Evolutionary conservation across 179 eudicot genomes (phyloP).

Genomic region (Beta corolliflora): DNA sequence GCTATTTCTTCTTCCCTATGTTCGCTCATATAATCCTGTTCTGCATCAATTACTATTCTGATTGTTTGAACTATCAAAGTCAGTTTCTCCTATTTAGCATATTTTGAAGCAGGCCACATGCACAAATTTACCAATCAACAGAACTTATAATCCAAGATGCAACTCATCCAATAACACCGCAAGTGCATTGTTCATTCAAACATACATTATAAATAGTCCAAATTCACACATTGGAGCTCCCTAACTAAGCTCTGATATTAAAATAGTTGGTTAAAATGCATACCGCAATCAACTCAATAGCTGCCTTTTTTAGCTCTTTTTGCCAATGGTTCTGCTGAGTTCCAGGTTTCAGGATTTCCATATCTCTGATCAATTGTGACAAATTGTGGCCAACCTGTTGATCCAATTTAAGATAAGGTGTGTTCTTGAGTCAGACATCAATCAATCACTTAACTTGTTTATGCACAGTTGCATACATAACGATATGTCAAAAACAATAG

Average conservation of each 20-base stretch:
- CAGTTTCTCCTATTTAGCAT: too few relatives aligned
- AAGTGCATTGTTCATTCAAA: background rate
- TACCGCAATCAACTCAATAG: slow-evolving; percentile 91
- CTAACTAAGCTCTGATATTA: too few relatives aligned
- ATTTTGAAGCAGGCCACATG: too few relatives aligned
- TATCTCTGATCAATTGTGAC: slow-evolving; percentile 88
- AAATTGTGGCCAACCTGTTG: slow-evolving; percentile 81
- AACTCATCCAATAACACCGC: too few relatives aligned
- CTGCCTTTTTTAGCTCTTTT: slow-evolving; percentile 81
- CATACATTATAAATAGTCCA: background rate
- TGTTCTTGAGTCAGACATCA: background rate
- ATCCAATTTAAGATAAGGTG: slow-evolving; percentile 2
- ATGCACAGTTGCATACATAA: background rate
- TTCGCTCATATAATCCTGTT: too few relatives aligned
- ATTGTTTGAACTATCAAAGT: too few relatives aligned
- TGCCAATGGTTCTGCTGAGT: slow-evolving; percentile 86
- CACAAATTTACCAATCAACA: background rate
- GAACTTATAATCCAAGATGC: too few relatives aligned
- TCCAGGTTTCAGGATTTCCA: slow-evolving; percentile 71
- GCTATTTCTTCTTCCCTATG: too few relatives aligned
- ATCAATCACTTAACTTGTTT: background rate
- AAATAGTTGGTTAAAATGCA: background rate
- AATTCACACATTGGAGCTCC: too few relatives aligned
- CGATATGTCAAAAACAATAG: background rate
- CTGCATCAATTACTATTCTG: background rate